Percentiles rank a stretch among this genome's conserved stretches.
Evolutionary conservation across 352 stramenopile species (phyloP).

Genomic region (Pythium plurisporium): DNA sequence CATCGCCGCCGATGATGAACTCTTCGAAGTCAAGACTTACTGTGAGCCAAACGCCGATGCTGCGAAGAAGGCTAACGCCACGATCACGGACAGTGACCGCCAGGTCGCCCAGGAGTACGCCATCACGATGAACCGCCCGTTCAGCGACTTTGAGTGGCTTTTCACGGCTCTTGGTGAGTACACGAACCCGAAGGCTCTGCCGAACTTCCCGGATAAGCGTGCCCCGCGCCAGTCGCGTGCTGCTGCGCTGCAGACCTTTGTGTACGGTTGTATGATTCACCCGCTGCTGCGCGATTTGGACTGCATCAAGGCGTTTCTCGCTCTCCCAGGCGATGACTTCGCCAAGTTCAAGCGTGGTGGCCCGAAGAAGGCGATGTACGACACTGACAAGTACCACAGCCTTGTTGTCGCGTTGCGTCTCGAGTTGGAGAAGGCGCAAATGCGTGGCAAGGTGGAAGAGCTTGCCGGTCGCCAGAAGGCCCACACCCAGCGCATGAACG

Average conservation of each 20-base stretch:
- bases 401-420: slow-evolving; percentile 72
- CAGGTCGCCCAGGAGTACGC: slow-evolving; percentile 78
- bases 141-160: slow-evolving; percentile 84
- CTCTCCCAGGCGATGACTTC: slow-evolving; percentile 64
- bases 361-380: slow-evolving; percentile 69
- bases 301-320: slow-evolving; percentile 82
- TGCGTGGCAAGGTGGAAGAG: slow-evolving; percentile 72
- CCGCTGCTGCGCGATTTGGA: slow-evolving; percentile 72
- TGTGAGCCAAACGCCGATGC: slow-evolving; percentile 68
- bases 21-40: slow-evolving; percentile 75
- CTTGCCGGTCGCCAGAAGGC: slow-evolving; percentile 62
- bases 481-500: slow-evolving; percentile 59
- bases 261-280: slow-evolving; percentile 79
- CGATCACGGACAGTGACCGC: slow-evolving; percentile 71
- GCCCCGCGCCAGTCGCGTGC: slow-evolving; percentile 42
- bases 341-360: slow-evolving; percentile 60
- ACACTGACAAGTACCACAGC: slow-evolving; percentile 76
- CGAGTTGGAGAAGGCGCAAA: slow-evolving; percentile 83
- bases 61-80: slow-evolving; percentile 48
- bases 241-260: slow-evolving; percentile 61
- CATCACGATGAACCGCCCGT: slow-evolving; percentile 59
- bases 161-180: slow-evolving; percentile 67
- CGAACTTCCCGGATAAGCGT: slow-evolving; percentile 75
- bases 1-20: slow-evolving; percentile 41
- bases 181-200: slow-evolving; percentile 78